Evolutionary conservation across 2,329 filamentous ascomycete genomes (phyloP), one percentile per base, ranked within the genome.

Genomic region (Sporothrix phasma): DNA sequence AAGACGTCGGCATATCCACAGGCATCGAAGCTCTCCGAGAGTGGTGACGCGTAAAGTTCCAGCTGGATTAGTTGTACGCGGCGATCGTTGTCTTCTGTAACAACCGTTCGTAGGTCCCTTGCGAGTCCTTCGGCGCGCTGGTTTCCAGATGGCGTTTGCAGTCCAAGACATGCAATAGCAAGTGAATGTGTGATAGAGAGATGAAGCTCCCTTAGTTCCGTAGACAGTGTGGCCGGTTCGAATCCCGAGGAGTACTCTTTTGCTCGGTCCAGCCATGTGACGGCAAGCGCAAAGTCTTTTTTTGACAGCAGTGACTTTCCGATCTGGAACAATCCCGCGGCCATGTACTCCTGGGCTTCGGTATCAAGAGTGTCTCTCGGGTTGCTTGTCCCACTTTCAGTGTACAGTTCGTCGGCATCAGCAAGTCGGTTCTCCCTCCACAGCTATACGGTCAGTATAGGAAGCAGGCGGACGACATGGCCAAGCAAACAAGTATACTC

Each of bases 361-460:
- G 80, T 73, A 49, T 86, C 80, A 2, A 83, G 72, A 0, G 61
- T 70, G 24, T 70, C 70, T 43, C 69, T 73, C 10, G 75, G 73
- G n/a, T 66, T 75, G 69, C 76, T 75, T 1, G 84, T 74, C 69
- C 89, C 89, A 41, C 74, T 74, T 5, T 56, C 45, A 0, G 2
- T 22, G 73, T 88, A 92, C 79, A 94, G 85, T 73, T 90, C 85
- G 63, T 96, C 90, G 31, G 90, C 89, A 56, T 92, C 82, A 64
- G 93, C 88, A 15, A 88, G 78, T 46, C 87, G 83, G 46, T 84
- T 80, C 71, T 92, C 86, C 69, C 86, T 85, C 86, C 88, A 96
- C 34, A 87, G 83, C 90, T 66, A 47, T 1, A 3, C 2, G 34
- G n/a, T 19, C 10, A 24, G 34, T 17, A 43, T 13, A 8, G n/a